phyloP scores from a whole-genome alignment of 1,284 basidiomycete genomes.

The Leccinum variabile region DNA sequence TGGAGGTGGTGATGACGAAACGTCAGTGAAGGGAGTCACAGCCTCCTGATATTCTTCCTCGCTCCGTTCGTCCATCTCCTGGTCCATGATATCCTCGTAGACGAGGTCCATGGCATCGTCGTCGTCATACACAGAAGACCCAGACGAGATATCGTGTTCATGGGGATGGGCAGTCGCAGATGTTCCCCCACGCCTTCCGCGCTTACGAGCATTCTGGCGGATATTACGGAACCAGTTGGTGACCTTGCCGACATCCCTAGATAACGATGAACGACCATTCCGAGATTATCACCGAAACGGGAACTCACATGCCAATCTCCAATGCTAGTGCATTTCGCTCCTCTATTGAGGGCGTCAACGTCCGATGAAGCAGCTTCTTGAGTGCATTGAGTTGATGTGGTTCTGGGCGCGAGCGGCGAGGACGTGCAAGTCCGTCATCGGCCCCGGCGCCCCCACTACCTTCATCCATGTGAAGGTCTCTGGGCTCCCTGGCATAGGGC shows the following conservation, averaged over 20 bases:
- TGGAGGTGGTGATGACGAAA: conserved; percentile 50
- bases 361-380: conserved; percentile 64
- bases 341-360: conserved; percentile 75
- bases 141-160: conserved; percentile 53
- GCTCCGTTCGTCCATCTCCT: conserved; percentile 52
- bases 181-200: conserved; percentile 46
- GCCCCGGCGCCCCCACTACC: conserved; percentile 24
- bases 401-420: conserved; percentile 72
- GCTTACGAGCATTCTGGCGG: conserved; percentile 69
- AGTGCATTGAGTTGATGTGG: conserved; percentile 72
- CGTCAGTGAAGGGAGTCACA: conserved; percentile 64
- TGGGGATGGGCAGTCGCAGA: conserved; percentile 42
- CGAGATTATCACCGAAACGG: not conserved
- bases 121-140: conserved; percentile 46
- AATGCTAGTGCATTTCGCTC: conserved; percentile 68
- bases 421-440: conserved; percentile 42
- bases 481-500: conserved; percentile 42
- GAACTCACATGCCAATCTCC: conserved; percentile 69
- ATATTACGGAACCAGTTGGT: conserved; percentile 86
- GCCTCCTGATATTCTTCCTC: conserved; percentile 71
- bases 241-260: conserved; percentile 76
- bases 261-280: conserved; percentile 17
- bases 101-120: conserved; percentile 45
- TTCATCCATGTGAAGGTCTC: conserved; percentile 32
- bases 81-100: conserved; percentile 36